These are phyloP conservation scores for Chrysopogon serrulatus DNA, from an alignment of 176 grass and related monocot genomes.

Conservation along the genomic window DNA sequence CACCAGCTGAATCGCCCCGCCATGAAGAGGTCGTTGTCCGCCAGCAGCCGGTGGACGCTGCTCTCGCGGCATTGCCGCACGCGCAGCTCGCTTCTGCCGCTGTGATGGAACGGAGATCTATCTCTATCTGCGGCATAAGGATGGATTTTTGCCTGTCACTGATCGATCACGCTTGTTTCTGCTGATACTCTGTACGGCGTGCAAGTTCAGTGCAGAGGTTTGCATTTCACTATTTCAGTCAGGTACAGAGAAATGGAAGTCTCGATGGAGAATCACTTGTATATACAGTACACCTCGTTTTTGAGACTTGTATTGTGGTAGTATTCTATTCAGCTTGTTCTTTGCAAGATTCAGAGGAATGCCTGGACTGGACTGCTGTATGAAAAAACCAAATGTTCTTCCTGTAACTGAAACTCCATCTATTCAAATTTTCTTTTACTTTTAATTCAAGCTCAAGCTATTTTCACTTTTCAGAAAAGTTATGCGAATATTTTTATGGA, in stretches of 20 bases:
- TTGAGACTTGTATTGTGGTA: background rate
- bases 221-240: background rate
- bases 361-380: background rate
- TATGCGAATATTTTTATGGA: background rate
- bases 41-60: conserved; percentile 16
- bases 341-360: background rate
- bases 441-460: background rate
- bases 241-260: background rate
- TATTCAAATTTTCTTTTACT: no score
- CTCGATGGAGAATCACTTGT: background rate
- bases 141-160: background rate
- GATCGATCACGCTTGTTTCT: background rate
- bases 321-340: background rate
- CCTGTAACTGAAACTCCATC: background rate
- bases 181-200: background rate
- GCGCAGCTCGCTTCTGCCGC: conserved; percentile 24
- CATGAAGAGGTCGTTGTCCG: conserved; percentile 30
- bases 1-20: background rate
- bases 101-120: background rate
- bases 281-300: no score
- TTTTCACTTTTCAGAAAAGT: background rate
- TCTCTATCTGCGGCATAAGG: background rate
- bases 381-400: background rate
- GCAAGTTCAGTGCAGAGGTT: background rate
- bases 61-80: background rate